These are phyloP conservation scores for Calonectria naviculata DNA, from an alignment of 2,329 filamentous ascomycete species.

Conservation along the genomic window DNA sequence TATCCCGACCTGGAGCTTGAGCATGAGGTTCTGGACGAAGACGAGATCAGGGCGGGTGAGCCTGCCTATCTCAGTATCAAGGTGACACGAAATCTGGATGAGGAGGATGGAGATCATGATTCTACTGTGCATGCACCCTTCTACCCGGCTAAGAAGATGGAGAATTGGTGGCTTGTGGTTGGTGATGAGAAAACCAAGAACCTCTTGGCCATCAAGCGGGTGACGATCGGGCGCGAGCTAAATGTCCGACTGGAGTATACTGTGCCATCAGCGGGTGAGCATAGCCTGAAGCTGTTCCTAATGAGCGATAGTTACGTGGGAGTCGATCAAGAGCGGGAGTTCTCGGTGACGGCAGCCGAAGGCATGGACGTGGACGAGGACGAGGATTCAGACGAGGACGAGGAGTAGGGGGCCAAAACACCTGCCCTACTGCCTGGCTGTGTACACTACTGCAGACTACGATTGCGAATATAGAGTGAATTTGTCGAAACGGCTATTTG, in stretches of 20 bases:
- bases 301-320: slow-evolving; percentile 99
- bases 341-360: slow-evolving; percentile 86
- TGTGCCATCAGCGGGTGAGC: slow-evolving; percentile 84
- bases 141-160: slow-evolving; percentile 90
- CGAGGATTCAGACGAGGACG: slow-evolving; percentile 66
- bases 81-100: slow-evolving; percentile 85
- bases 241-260: slow-evolving; percentile 88
- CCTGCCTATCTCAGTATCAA: slow-evolving; percentile 86
- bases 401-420: slow-evolving; percentile 33
- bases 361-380: slow-evolving; percentile 95
- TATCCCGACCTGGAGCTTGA: slow-evolving; percentile 96
- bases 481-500: slow-evolving; percentile 36
- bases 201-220: slow-evolving; percentile 91
- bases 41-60: slow-evolving; percentile 82
- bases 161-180: slow-evolving; percentile 99
- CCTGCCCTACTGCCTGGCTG: slow-evolving; percentile 35
- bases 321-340: slow-evolving; percentile 94
- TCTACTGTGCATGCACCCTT: slow-evolving; percentile 93
- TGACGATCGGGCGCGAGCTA: slow-evolving; percentile 84
- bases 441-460: slow-evolving; percentile 47
- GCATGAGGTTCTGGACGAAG: slow-evolving; percentile 85
- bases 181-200: slow-evolving; percentile 91
- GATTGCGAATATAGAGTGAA: slow-evolving; percentile 41
- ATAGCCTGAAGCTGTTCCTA: slow-evolving; percentile 90
- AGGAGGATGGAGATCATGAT: slow-evolving; percentile 75